Base-by-base conservation (phyloP, 441 rosid species). In the Mallotus repandus region DNA sequence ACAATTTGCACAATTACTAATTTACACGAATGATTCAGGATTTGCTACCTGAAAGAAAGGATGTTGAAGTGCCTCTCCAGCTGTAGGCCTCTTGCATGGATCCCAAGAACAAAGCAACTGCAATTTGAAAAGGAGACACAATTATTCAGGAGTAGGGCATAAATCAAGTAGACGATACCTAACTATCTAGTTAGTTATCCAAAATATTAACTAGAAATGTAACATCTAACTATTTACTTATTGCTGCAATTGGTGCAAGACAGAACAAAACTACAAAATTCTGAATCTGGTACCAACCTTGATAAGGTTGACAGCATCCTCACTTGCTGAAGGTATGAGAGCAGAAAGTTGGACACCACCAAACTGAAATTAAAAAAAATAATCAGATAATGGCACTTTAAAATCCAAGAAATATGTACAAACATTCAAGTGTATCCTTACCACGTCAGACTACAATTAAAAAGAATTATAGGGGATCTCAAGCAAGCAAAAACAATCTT, bases 41-140 rank as follows among this genome's bases (percentile, higher is more conserved):
- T 19, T 63, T 35, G 15, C 35, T 77, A 93, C 99, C 97, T 90
- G 91, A 75, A 95, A 93, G 86, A 91, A 95, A 32, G 99, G 96
- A 82, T 95, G 98, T 70, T 91, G 97, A 70, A 95, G 89, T 68
- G 88, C 95, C 78, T 93, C 99, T 14, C 81, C 88, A 56, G 98
- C 97, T 54, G 86, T 84, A 3, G 95, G 97, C 87, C 99, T 87
- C 82, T 82, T 82, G 87, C 80, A 74, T 46, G 98, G 98, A 85
- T 95, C 97, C 99, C 98, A 95, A 1, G 93, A 87, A 83, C 98
- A 95, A 49, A 95, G 97, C 11, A 83, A 83, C 97, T 90, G 61
- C 67, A 83, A 5, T 64, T 22, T 7, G 45, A 66, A 7, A 41
- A 58, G 38, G 72, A 25, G 21, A 48, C 19, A 22, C 13, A 10